Base-by-base conservation (phyloP, 1,284 basidiomycete genomes). In the Rhodotorula sp. region DNA sequence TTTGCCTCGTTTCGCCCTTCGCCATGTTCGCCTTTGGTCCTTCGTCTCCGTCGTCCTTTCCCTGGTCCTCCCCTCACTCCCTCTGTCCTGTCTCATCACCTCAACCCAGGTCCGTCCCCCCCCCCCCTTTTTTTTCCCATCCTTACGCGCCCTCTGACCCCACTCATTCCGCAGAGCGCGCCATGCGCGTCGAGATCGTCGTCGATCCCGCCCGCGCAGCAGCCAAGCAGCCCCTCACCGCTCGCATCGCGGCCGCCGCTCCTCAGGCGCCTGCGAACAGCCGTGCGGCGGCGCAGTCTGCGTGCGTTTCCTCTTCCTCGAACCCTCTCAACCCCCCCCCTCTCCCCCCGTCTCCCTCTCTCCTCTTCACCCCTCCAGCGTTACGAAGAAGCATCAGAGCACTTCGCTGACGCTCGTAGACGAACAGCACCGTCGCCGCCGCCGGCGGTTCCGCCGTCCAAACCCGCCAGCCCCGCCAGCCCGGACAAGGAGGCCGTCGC, bases 111-210 rank as follows among this genome's bases (percentile, higher is more conserved):
- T 28, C n/a, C 48, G 20, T 52, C 50, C 22, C 20, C 34, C 10
- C 10, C 34, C 34, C 34, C n/a, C n/a, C n/a, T n/a, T n/a, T n/a
- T n/a, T 34, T 10, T 7, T 50, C 34, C 48, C 52, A 13, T 60
- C 61, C 44, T 22, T 34, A 31, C 40, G 1, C 37, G 34, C n/a
- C 26, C 46, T 13, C 34, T 31, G 13, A 44, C n/a, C 50, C n/a
- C 52, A 26, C 57, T 28, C 62, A 10, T 46, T 59, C 64, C 69
- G 81, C 83, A 96, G 93, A 94, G 86, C 91, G 91, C 78, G 91
- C 94, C 34, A 95, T 99, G 91, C 95, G 94, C 85, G 94, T 98
- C 74, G 95, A 98, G 85, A 92, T 98, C 72, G 88, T 97, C 57
- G 86, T 97, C 79, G 92, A 95, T 84, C 93, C 93, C 31, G 84